Evolutionary conservation across 129 eudicot species (phyloP).

Genomic region (Pulicaria dysenterica): DNA sequence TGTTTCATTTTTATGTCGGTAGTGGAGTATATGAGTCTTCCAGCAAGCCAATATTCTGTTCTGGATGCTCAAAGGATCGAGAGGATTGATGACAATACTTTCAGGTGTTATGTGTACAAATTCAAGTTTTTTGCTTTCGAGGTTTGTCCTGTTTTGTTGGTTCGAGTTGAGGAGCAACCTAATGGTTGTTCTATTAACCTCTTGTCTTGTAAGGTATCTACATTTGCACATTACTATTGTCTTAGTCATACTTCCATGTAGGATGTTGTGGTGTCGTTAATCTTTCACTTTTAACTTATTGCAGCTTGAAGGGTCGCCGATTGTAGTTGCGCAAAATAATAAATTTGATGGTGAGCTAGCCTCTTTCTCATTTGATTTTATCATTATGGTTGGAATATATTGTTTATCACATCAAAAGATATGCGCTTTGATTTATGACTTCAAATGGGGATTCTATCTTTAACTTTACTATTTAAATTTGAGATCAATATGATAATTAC

Average conservation of each 20-base stretch:
- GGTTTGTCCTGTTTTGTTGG: constrained; percentile 92
- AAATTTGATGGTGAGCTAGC: constrained; percentile 85
- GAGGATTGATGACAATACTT: constrained; percentile 81
- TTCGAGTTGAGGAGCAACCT: constrained; percentile 79
- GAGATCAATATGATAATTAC: not conserved
- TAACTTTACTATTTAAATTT: not conserved
- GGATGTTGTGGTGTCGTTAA: constrained; percentile 6
- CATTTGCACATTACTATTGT: not conserved
- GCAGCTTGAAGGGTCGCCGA: constrained; percentile 94
- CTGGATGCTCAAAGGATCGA: constrained; percentile 91
- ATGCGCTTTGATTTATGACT: constrained; percentile 1
- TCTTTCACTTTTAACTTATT: constrained; percentile 21
- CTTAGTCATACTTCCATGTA: not conserved
- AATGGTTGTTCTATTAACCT: constrained; percentile 86
- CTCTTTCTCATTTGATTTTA: constrained; percentile 16
- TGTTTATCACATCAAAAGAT: not conserved
- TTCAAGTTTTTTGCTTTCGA: constrained; percentile 86
- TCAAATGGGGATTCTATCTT: not conserved
- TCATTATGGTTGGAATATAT: not conserved
- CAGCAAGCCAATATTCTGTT: constrained; percentile 95
- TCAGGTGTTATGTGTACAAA: constrained; percentile 81
- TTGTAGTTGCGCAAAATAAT: constrained; percentile 91
- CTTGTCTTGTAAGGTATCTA: constrained; percentile 82
- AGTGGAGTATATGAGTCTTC: constrained; percentile 95
- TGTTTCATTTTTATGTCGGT: constrained; percentile 11